phyloP scores from a whole-genome alignment of 2,329 filamentous ascomycete species.

The Cladosporium sp. region DNA sequence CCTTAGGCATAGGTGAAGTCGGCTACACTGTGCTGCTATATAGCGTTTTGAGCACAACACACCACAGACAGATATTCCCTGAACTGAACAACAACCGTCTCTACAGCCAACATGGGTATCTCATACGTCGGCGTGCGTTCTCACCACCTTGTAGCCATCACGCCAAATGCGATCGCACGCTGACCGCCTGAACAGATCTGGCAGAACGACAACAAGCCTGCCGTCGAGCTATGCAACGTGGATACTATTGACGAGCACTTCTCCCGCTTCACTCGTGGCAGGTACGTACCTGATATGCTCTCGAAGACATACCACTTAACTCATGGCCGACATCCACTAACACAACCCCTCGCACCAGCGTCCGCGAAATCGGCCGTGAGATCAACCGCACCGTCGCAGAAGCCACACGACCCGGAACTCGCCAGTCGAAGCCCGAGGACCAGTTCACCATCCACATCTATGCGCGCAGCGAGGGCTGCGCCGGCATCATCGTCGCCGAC shows the following conservation, averaged over 20 bases:
- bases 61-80: not conserved
- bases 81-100: not conserved
- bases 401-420: constrained; percentile 72
- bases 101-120: constrained; percentile 67
- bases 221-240: constrained; percentile 71
- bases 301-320: not conserved
- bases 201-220: constrained; percentile 72
- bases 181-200: constrained; percentile 57
- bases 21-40: not conserved
- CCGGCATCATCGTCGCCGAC: constrained; percentile 24
- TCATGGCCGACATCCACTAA: not conserved
- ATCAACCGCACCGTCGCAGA: constrained; percentile 86
- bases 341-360: constrained; percentile 33
- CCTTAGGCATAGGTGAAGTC: not conserved
- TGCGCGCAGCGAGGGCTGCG: constrained; percentile 43
- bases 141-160: constrained; percentile 19
- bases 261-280: constrained; percentile 68
- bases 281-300: not conserved
- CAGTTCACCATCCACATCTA: constrained; percentile 60
- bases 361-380: constrained; percentile 72
- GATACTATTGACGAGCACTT: constrained; percentile 69
- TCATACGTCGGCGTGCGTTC: constrained; percentile 76
- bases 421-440: constrained; percentile 82
- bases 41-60: not conserved
- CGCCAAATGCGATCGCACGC: constrained; percentile 9